A percentile compares a stretch with the other conserved stretches of the same genome.
These are phyloP conservation scores for Raphanus hybrid DNA, from an alignment of 441 rosid species.

Conservation along the genomic window DNA sequence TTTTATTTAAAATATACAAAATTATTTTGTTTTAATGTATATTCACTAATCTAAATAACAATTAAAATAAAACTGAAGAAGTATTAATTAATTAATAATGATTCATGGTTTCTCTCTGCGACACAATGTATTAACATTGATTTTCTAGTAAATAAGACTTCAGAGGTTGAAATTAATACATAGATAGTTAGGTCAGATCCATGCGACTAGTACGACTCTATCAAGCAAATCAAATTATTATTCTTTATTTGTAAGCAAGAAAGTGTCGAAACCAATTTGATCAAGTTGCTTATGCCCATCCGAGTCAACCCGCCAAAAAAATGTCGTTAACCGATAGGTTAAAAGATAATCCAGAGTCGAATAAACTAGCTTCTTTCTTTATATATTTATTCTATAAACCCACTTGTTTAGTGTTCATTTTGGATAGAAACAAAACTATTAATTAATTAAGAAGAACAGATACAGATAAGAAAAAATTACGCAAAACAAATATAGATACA, in stretches of 20 bases:
- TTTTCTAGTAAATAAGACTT: slow-evolving; percentile 7
- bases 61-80: too few species aligned
- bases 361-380: background rate
- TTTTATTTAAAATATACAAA: too few species aligned
- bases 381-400: background rate
- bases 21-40: too few species aligned
- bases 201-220: slow-evolving; percentile 29
- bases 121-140: slow-evolving; percentile 36
- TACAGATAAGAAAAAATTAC: too few species aligned
- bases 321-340: too few species aligned
- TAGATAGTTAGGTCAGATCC: slow-evolving; percentile 45
- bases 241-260: background rate
- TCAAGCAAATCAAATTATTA: background rate
- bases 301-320: too few species aligned
- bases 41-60: background rate
- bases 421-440: background rate
- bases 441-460: too few species aligned
- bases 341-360: background rate
- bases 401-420: slow-evolving; percentile 18
- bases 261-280: too few species aligned
- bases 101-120: slow-evolving; percentile 13
- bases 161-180: slow-evolving; percentile 13
- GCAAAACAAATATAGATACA: too few species aligned
- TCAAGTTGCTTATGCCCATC: too few species aligned
- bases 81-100: slow-evolving; percentile 7